Base-by-base conservation (phyloP, 257 asterid species). In the Solanum bukasovii region DNA sequence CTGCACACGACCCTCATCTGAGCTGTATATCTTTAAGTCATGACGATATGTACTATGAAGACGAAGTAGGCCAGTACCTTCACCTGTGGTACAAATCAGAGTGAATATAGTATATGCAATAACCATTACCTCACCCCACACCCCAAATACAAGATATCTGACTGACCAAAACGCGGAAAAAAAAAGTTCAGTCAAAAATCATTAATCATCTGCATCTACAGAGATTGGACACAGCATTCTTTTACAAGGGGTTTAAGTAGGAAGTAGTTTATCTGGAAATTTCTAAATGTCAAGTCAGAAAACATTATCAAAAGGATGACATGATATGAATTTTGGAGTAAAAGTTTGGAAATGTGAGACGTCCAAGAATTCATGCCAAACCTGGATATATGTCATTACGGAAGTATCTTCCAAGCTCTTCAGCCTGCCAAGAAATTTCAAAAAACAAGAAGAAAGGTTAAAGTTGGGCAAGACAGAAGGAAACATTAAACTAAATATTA, bases 1-100 rank as follows among this genome's bases (percentile, higher is more conserved):
- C 98, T 97, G 99, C 86, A 97, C 99, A 86, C 99, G 98, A 46
- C 98, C 99, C 91, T 97, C 99, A 87, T 97, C 98, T 10, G 99
- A 97, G 91, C 98, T 97, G 92, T 97, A 97, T 92, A 97, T 97
- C 89, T 97, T 97, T 67, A 97, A 79, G 90, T 97, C 98, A 91
- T 97, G 99, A 73, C 98, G 98, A 89, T 97, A 97, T 81, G 99
- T 97, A 79, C 99, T 97, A 89, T 97, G 99, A 87, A 97, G 98
- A 84, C 98, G 98, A 91, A 97, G 99, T 89, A 96, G 93, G 87
- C 99, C 98, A 67, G 98, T 97, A 74, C 99, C 98, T 94, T 96
- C 99, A 87, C 99, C 99, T 95, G 93, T 90, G 88, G 88, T 67
- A 34, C 46, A 87, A 63, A 77, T 78, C 75, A 89, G 59, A 40